phyloP scores from a whole-genome alignment of 2,329 filamentous ascomycete species.

The Microdochium bolleyi region DNA sequence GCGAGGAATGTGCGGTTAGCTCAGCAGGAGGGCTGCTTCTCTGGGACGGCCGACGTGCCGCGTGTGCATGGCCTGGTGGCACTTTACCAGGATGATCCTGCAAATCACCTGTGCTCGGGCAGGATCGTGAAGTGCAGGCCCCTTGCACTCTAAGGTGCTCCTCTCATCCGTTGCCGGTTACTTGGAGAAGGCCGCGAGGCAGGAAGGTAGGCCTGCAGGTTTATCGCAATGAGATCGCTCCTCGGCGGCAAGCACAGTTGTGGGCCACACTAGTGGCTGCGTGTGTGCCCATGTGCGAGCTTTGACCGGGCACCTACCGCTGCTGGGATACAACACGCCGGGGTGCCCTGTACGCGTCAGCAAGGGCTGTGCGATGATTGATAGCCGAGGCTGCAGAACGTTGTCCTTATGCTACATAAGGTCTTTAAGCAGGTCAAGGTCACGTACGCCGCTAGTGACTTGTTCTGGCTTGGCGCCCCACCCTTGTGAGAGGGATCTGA shows the following conservation, averaged over 20 bases:
- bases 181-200: neutral
- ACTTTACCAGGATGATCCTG: neutral
- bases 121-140: neutral
- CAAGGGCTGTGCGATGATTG: neutral
- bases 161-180: neutral
- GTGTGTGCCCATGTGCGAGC: no score
- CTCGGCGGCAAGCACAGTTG: neutral
- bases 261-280: no score
- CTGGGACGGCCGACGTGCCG: no score
- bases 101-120: neutral
- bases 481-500: neutral
- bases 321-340: no score
- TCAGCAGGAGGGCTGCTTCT: no score
- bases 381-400: neutral
- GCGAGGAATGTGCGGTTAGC: no score
- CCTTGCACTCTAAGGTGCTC: neutral
- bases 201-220: neutral
- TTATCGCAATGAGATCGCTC: neutral
- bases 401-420: neutral
- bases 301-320: no score
- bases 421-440: neutral
- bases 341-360: neutral
- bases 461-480: neutral
- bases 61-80: neutral
- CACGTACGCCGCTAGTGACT: neutral